phyloP scores from a whole-genome alignment of 345 rosid genomes.

The Brassica carinata region DNA sequence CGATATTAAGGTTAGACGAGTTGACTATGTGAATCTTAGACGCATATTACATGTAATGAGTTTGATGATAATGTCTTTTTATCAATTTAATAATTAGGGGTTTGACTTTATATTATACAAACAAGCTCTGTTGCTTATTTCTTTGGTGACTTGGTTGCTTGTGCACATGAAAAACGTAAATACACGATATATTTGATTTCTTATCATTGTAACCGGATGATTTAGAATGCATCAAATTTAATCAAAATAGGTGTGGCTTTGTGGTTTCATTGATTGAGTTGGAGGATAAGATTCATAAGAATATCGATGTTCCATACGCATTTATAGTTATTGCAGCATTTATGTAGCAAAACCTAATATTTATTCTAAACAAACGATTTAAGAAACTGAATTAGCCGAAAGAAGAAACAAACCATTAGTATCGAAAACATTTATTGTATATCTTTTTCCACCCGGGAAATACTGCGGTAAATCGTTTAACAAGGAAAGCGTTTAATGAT shows the following conservation, averaged over 20 bases:
- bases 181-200: background rate
- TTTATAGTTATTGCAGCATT: background rate
- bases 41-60: conserved; percentile 24
- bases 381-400: conserved; percentile 17
- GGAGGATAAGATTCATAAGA: background rate
- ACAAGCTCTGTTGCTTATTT: conserved; percentile 35
- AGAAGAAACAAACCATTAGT: conserved; percentile 6
- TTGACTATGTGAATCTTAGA: conserved; percentile 31
- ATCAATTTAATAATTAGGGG: background rate
- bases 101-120: conserved; percentile 14
- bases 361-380: background rate
- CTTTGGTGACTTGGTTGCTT: conserved; percentile 38
- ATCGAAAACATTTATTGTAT: background rate
- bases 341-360: background rate
- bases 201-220: background rate
- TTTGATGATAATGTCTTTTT: conserved; percentile 1
- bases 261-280: background rate
- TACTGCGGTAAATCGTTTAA: background rate
- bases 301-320: background rate
- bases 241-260: background rate
- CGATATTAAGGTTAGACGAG: conserved; percentile 15
- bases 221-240: background rate
- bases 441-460: background rate
- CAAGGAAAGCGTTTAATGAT: background rate
- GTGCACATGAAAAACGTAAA: background rate